Conservation (phyloP, 2,329 filamentous ascomycete genomes). For the Colletotrichum lindemuthianum region DNA sequence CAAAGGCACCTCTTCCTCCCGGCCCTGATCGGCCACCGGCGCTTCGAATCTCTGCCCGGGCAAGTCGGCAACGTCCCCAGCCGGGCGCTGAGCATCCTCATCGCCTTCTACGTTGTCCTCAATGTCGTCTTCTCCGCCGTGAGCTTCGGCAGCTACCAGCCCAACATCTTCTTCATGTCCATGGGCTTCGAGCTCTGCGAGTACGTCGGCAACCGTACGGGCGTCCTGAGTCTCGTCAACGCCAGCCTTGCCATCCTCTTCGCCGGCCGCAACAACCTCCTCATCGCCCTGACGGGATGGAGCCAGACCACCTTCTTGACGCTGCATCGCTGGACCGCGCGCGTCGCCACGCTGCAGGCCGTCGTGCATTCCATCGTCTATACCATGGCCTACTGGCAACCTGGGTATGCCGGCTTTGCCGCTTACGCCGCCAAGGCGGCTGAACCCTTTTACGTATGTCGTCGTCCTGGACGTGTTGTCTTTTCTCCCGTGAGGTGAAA, state of each 20-base stretch:
- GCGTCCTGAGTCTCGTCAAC: conserved; percentile 48
- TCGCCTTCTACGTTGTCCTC: conserved; percentile 49
- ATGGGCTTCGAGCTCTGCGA: conserved; percentile 43
- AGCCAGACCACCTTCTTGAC: conserved; percentile 48
- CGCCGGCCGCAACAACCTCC: conserved; percentile 47
- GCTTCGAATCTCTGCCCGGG: conserved; percentile 38
- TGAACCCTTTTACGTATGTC: conserved; percentile 14
- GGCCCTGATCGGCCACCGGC: conserved; percentile 38
- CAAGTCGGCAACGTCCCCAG: conserved; percentile 48
- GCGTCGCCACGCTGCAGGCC: conserved; percentile 40
- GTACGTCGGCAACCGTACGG: conserved; percentile 47
- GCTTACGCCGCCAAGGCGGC: conserved; percentile 10
- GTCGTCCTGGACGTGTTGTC: not conserved
- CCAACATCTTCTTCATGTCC: conserved; percentile 38
- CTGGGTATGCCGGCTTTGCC: conserved; percentile 16
- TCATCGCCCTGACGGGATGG: conserved; percentile 49
- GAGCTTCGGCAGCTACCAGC: conserved; percentile 40
- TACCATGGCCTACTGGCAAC: conserved; percentile 39
- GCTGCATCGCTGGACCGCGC: conserved; percentile 49
- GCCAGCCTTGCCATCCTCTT: conserved; percentile 47
- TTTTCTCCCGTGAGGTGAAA: no score
- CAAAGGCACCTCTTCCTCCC: conserved; percentile 39
- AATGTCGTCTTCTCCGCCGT: conserved; percentile 49
- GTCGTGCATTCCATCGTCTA: conserved; percentile 46
- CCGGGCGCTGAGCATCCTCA: conserved; percentile 55